Evolutionary conservation across 495 filamentous ascomycete species (phyloP).

Genomic region (Penicillium lividum): DNA sequence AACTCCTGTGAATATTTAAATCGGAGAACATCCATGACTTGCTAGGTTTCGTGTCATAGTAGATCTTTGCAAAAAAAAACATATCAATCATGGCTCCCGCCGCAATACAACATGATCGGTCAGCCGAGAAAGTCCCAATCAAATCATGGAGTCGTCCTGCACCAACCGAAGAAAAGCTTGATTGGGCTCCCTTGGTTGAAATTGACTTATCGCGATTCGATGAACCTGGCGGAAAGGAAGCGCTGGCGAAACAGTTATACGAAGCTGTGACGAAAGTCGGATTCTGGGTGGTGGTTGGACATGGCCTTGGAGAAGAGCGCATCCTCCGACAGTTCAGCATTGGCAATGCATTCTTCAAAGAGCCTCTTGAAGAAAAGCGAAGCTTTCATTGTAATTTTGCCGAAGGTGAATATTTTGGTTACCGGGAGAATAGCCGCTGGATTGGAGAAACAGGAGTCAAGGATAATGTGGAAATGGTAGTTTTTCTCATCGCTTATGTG

Average conservation of each 20-base stretch:
- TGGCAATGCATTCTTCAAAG: slow-evolving; percentile 42
- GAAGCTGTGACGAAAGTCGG: slow-evolving; percentile 55
- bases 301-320: slow-evolving; percentile 38
- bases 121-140: slow-evolving; percentile 19
- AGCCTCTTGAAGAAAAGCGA: slow-evolving; percentile 35
- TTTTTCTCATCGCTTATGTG: no score
- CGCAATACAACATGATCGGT: slow-evolving; percentile 23
- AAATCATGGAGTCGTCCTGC: slow-evolving; percentile 42
- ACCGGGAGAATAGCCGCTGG: slow-evolving; percentile 46
- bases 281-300: slow-evolving; percentile 33
- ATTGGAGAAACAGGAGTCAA: slow-evolving; percentile 47
- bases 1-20: not conserved
- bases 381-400: slow-evolving; percentile 44
- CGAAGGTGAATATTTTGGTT: slow-evolving; percentile 48
- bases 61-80: not conserved
- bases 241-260: slow-evolving; percentile 53
- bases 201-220: slow-evolving; percentile 55
- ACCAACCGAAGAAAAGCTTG: slow-evolving; percentile 32
- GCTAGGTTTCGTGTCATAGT: no score
- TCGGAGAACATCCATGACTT: no score
- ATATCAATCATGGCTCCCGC: slow-evolving; percentile 32
- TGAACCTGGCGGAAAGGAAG: slow-evolving; percentile 52
- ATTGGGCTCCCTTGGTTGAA: slow-evolving; percentile 56
- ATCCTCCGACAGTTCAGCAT: slow-evolving; percentile 42
- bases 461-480: slow-evolving; percentile 48